These are phyloP conservation scores for Quercus mongolica DNA, from an alignment of 306 rosid genomes.

Conservation along the genomic window DNA sequence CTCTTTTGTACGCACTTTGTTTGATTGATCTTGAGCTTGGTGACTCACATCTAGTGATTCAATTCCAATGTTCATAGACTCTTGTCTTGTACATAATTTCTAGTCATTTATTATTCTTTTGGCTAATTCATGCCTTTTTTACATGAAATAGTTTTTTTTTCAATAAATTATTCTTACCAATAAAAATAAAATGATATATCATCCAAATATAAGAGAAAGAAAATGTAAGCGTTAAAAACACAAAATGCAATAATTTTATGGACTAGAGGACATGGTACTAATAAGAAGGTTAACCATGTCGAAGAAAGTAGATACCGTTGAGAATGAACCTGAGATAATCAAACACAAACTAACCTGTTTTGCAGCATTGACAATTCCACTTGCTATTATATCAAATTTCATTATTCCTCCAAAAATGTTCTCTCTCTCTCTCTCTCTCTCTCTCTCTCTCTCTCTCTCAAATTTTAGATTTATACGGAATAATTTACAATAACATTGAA, in stretches of 20 bases:
- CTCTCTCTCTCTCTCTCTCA: too few relatives aligned
- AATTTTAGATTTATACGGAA: too few relatives aligned
- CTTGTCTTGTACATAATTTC: too few relatives aligned
- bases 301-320: background rate
- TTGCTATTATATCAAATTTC: conserved; percentile 97
- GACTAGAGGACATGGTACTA: conserved; percentile 1
- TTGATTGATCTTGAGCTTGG: too few relatives aligned
- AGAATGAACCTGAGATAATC: background rate
- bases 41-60: too few relatives aligned
- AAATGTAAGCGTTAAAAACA: background rate
- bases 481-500: too few relatives aligned
- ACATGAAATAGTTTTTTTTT: background rate
- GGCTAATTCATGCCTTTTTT: too few relatives aligned
- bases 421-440: too few relatives aligned
- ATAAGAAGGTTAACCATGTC: background rate
- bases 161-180: background rate
- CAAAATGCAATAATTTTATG: background rate
- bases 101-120: too few relatives aligned
- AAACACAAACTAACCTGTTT: conserved; percentile 52
- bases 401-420: conserved; percentile 98
- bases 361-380: conserved; percentile 98
- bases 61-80: too few relatives aligned
- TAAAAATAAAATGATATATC: background rate
- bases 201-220: background rate
- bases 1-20: too few relatives aligned